Evolutionary conservation across 2,329 filamentous ascomycete genomes (phyloP), one percentile per base, ranked within the genome.

Genomic region (Colletotrichum limetticola): DNA sequence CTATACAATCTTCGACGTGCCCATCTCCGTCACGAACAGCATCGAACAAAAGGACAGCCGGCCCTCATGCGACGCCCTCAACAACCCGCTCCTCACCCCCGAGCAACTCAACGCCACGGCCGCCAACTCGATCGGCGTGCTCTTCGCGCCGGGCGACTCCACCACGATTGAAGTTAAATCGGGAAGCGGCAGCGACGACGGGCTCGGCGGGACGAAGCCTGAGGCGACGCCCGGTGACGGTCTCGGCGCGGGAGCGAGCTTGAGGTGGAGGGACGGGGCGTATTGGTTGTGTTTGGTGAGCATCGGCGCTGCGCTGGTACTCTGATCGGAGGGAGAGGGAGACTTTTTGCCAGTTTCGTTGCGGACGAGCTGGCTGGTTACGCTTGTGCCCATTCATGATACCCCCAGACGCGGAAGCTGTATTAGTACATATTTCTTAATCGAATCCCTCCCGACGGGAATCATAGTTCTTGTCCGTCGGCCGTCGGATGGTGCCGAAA

Each of bases 1-100:
- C 76, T 94, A 94, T 80, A 93, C 91, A 9, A 88, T 94, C 66
- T 93, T 93, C 76, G 91, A 94, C 76, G 82, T 94, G 14, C 92
- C 92, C 22, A 91, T 94, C 75, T 86, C 87, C 3, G 88, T 94
- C 49, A 92, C 91, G 6, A 94, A 94, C 79, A 85, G 83, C 52
- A 93, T 94, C 75, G 79, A 84, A 9, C 78, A 81, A 37, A 77
- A 78, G 24, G 80, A 80, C 26, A 77, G 80, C 71, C 83, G 86
- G n/a, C 83, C 85, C 1, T 81, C 82, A 22, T 91, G 90, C 76
- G 87, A 88, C 66, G 77, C 78, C 1, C 77, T 91, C 55, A 82
- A 87, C 74, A 91, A 91, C 78, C 82, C 85, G 28, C 76, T 91
- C 32, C 80, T 90, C 61, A 78, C 83, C 1, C 83, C 85, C 24